Conservation (phyloP, 2,329 filamentous ascomycete genomes). For the Xylariomycetidae sp. region DNA sequence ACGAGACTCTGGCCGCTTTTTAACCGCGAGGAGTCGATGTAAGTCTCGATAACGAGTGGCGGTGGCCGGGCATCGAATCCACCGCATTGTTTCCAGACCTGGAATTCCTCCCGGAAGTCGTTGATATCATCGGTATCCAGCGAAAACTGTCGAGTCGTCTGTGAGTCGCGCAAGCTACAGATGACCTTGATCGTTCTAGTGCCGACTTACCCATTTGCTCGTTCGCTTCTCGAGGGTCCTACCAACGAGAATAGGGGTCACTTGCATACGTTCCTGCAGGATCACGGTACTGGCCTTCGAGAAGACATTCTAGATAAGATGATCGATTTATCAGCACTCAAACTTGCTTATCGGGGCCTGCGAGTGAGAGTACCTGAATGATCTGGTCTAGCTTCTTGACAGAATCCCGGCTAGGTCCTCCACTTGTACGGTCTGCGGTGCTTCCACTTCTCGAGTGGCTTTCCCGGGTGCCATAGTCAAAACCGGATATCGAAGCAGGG, state of each 20-base stretch:
- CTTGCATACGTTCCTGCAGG: slow-evolving; percentile 70
- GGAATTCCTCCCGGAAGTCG: slow-evolving; percentile 74
- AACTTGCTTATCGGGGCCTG: neutral
- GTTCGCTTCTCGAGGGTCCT: slow-evolving; percentile 22
- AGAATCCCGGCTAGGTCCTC: slow-evolving; percentile 56
- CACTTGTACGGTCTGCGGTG: slow-evolving; percentile 35
- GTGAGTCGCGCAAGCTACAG: slow-evolving; percentile 7
- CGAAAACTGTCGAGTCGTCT: slow-evolving; percentile 64
- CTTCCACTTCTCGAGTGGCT: no score
- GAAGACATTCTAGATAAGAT: slow-evolving; percentile 68
- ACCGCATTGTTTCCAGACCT: slow-evolving; percentile 75
- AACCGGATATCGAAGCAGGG: slow-evolving; percentile 19
- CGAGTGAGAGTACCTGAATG: slow-evolving; percentile 59
- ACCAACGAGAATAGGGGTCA: slow-evolving; percentile 33
- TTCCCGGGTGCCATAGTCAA: no score
- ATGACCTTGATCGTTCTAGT: neutral
- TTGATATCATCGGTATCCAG: slow-evolving; percentile 91
- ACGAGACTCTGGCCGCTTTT: slow-evolving; percentile 83
- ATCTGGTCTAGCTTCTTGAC: slow-evolving; percentile 86
- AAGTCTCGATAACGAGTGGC: slow-evolving; percentile 84
- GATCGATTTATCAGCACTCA: slow-evolving; percentile 9
- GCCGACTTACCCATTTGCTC: slow-evolving; percentile 26
- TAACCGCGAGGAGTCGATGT: slow-evolving; percentile 72
- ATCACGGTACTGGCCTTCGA: slow-evolving; percentile 82
- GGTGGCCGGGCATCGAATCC: slow-evolving; percentile 71